Base-by-base conservation (phyloP, 139 green algal species). In the Chlamydomonas asymmetrica region DNA sequence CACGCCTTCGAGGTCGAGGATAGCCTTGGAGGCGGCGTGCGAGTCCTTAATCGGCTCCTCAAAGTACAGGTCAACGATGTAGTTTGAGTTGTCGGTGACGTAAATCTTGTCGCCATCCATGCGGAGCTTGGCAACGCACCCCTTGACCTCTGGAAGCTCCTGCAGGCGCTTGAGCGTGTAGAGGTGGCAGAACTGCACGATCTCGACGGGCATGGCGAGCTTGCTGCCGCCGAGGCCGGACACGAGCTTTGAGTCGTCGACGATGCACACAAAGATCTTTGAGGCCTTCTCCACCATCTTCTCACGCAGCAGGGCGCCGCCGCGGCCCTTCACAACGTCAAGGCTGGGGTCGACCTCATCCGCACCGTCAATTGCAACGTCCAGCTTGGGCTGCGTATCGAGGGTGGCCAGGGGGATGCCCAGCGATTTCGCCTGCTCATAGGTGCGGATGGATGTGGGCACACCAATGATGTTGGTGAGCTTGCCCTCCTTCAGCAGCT, bases 51-150 rank as follows among this genome's bases (percentile, higher is more conserved):
- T 92, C 39, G 90, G 88, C 23, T 62, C 81, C 82, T 89, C 62
- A 74, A 99, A 99, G 91, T 99, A 98, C 27, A 99, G 90, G 86
- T 99, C 96, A 3, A 99, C 94, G 56, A 99, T 99, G 89, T 97
- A 99, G 92, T 99, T 99, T 78, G 64, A 79, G 91, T 99, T 99
- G 88, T 99, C 96, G 6, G 96, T 99, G 22, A 99, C 94, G 66
- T 98, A 98, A 2, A 91, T 88, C 82, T 97, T 93, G 82, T 97
- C 96, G 50, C 93, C 94, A 25, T 97, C 85, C 91, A 96, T 96
- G 76, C 94, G 91, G 39, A 98, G 88, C 86, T 96, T 94, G 61
- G 95, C 96, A 29, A 89, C 82, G 80, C 93, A 96, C 25, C 93
- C 94, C 37, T 78, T 82, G 25, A 94, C 84, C 82, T 94, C 88